Base-by-base conservation (phyloP, 768 basidiomycete genomes). In the Boletus sp. region DNA sequence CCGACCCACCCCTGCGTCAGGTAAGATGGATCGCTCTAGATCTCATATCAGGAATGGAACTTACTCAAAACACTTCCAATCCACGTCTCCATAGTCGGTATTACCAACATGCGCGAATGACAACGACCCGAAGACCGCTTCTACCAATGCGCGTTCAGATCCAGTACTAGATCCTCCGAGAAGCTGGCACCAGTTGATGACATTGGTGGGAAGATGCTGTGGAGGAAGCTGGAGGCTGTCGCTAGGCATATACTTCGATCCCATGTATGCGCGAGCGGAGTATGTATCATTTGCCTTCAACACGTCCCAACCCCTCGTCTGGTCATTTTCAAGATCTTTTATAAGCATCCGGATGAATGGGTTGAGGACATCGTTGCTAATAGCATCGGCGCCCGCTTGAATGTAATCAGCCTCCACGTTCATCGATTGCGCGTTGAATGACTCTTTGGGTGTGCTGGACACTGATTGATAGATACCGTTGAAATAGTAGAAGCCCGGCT, bases 111-210 rank as follows among this genome's bases (percentile, higher is more conserved):
- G 33, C 37, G 59, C 64, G 29, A 74, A 75, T 3, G 64, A 64
- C 20, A 76, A 33, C 5, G 61, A 52, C 5, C 58, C 67, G 18
- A 78, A 57, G n/a, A 78, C 68, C 0, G 65, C 58, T 59, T 78
- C 76, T 1, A 71, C 59, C 39, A 78, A 61, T 17, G 67, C 67
- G 0, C n/a, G n/a, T n/a, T 78, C 73, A 58, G 70, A 78, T 56
- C 61, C 68, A 1, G 69, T 70, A 5, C 67, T 67, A 30, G 59
- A 66, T 15, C 63, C 65, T 36, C 66, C 70, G 14, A 77, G 69
- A 9, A 71, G 73, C 50, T 73, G 48, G 7, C 50, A 48, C 63
- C 64, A 78, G 56, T 75, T 70, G 33, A 76, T 59, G 9, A 71
- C 62, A 18, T 63, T 48, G 36, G 1, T 62, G 9, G 60, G 35